Conservation (phyloP, 805 yeast species). For the Teunomyces pallodes region DNA sequence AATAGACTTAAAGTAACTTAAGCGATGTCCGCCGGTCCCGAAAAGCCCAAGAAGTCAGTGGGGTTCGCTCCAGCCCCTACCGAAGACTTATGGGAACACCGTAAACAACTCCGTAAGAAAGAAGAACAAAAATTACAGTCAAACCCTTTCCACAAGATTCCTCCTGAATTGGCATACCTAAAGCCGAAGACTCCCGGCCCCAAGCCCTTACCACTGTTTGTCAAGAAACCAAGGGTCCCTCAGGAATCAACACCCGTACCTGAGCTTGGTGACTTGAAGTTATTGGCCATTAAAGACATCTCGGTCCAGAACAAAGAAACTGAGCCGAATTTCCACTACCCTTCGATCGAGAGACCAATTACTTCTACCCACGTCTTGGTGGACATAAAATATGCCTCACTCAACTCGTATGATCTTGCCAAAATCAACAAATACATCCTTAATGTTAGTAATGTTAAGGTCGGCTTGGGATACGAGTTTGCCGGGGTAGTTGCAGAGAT, state of each 20-base stretch:
- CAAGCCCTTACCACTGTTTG: conserved; percentile 19
- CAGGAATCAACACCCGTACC: background rate
- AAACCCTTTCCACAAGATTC: conserved; percentile 38
- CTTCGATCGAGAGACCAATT: conserved; percentile 49
- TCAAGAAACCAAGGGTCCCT: background rate
- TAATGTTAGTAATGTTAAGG: conserved; percentile 51
- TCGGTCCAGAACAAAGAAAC: conserved; percentile 42
- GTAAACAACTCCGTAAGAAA: conserved; percentile 23
- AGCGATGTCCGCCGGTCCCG: conserved; percentile 2
- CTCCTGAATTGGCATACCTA: conserved; percentile 40
- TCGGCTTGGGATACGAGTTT: conserved; percentile 71
- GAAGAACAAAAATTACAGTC: conserved; percentile 25
- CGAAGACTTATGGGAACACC: conserved; percentile 36
- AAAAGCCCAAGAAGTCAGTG: conserved; percentile 26
- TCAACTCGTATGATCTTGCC: conserved; percentile 66
- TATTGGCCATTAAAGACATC: conserved; percentile 51
- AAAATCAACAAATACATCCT: conserved; percentile 54
- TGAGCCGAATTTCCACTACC: conserved; percentile 52
- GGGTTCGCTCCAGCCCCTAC: conserved; percentile 39
- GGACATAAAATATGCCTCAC: conserved; percentile 55
- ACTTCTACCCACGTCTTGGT: conserved; percentile 50
- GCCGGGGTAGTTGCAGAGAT: conserved; percentile 57
- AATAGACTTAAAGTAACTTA: background rate
- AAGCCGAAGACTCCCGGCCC: conserved; percentile 27
- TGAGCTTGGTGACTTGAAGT: conserved; percentile 45